These are phyloP conservation scores for Dipodascopsis uninucleata DNA, from an alignment of 805 yeast genomes.

Conservation along the genomic window DNA sequence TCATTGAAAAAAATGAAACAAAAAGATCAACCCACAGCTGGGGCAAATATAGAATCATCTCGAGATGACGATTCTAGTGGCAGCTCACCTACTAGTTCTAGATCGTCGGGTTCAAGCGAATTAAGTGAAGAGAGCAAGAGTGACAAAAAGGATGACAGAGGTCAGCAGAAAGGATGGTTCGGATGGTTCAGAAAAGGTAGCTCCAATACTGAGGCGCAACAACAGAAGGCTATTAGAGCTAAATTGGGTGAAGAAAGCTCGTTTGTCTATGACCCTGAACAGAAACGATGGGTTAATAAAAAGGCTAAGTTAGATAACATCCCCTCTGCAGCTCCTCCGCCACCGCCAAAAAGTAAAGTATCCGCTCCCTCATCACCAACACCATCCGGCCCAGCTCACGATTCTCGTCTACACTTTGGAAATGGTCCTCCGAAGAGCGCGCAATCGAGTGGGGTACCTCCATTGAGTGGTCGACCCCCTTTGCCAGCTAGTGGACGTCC, in stretches of 20 bases:
- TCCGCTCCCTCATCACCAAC: too few relatives aligned
- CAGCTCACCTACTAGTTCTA: constrained; percentile 1
- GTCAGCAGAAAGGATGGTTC: constrained; percentile 41
- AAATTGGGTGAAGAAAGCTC: constrained; percentile 76
- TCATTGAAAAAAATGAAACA: constrained; percentile 8
- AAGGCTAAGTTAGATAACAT: constrained; percentile 32
- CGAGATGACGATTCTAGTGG: neutral
- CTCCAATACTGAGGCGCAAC: constrained; percentile 44
- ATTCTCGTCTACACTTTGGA: too few relatives aligned
- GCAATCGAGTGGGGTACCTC: too few relatives aligned
- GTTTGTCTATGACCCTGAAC: constrained; percentile 76
- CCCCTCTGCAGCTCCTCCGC: constrained; percentile 20
- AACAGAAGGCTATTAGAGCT: constrained; percentile 58
- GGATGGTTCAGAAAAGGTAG: constrained; percentile 59
- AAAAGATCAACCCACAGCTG: neutral
- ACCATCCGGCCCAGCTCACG: too few relatives aligned
- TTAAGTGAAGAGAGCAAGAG: constrained; percentile 51
- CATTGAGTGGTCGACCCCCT: constrained; percentile 5
- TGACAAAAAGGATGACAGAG: constrained; percentile 41
- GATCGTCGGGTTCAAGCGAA: neutral
- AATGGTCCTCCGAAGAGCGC: neutral
- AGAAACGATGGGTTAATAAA: constrained; percentile 82
- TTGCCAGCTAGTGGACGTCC: constrained; percentile 12
- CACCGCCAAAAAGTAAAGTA: constrained; percentile 16
- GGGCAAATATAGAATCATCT: too few relatives aligned